A percentile compares a stretch with the other conserved stretches of the same genome.
These are phyloP conservation scores for Aspergillus ochraceoroseus DNA, from an alignment of 2,329 filamentous ascomycete species.

Conservation along the genomic window DNA sequence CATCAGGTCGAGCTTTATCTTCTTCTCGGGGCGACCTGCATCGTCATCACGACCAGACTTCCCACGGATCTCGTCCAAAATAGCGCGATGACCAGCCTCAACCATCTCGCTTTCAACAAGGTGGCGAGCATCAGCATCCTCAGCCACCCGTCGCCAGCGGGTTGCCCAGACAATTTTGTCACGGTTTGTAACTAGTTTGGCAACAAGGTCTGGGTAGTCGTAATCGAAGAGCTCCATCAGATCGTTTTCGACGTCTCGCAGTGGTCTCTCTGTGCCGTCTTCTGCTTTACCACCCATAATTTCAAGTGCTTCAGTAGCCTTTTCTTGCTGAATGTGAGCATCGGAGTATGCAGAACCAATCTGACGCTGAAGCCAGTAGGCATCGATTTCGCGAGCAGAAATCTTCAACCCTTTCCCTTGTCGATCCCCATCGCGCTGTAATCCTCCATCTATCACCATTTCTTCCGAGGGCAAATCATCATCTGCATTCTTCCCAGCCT, in stretches of 20 bases:
- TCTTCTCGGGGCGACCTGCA: slow-evolving; percentile 62
- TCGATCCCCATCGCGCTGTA: slow-evolving; percentile 41
- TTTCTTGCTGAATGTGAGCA: slow-evolving; percentile 87
- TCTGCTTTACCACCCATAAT: slow-evolving; percentile 71
- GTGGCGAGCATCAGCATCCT: slow-evolving; percentile 65
- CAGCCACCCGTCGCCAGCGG: slow-evolving; percentile 73
- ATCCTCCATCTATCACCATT: slow-evolving; percentile 73
- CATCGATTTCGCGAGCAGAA: slow-evolving; percentile 84
- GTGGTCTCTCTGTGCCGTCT: slow-evolving; percentile 73
- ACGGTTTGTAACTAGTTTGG: slow-evolving; percentile 83
- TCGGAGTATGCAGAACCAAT: slow-evolving; percentile 85
- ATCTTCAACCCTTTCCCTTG: slow-evolving; percentile 55
- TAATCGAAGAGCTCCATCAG: slow-evolving; percentile 98
- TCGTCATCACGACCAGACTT: slow-evolving; percentile 56
- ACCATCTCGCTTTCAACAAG: slow-evolving; percentile 86
- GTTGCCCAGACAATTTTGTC: slow-evolving; percentile 97
- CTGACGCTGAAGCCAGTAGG: slow-evolving; percentile 93
- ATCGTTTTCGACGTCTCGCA: slow-evolving; percentile 95
- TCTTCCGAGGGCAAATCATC: slow-evolving; percentile 55
- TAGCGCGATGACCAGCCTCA: slow-evolving; percentile 77
- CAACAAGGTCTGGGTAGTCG: slow-evolving; percentile 87
- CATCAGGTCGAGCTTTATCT: slow-evolving; percentile 80
- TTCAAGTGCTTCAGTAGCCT: slow-evolving; percentile 76
- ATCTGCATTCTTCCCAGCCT: slow-evolving; percentile 36
- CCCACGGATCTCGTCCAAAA: slow-evolving; percentile 81